Evolutionary conservation across 306 rosid species (phyloP), one percentile per base, ranked within the genome.

Genomic region (Oxytropis ochrocephala): DNA sequence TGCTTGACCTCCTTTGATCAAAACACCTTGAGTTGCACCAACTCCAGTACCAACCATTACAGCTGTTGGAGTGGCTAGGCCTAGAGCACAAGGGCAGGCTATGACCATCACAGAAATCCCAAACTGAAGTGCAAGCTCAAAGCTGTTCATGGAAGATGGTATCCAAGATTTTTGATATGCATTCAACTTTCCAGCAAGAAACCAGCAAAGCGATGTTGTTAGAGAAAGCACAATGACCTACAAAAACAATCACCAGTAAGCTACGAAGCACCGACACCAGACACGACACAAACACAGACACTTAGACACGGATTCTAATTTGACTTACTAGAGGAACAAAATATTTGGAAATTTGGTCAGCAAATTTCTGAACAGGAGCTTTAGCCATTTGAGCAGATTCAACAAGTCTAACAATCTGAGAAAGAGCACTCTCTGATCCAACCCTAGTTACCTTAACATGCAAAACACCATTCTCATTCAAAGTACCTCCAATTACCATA

Each of bases 11-110:
- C 97, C 97, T 85, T 91, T 91, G 79, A 91, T 89, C 69, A 91
- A 77, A 21, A 91, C 89, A 61, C 97, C 97, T 73, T 87, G 96
- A 68, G 96, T 80, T 17, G 97, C 97, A 36, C 97, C 97, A 44
- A 91, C 94, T 27, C 97, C 96, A 3, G 96, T 91, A 24, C 97
- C 97, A 48, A 91, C 97, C 97, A 91, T 89, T 46, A 91, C 90
- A 0, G 97, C 96, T 0, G 97, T 91, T 2, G 97, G 97, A 61
- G 97, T 91, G 21, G 96, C 97, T 12, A 91, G 87, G 73, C 97
- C 97, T 27, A 89, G 79, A 49, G 97, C 96, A 86, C 97, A 91
- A 73, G 97, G 97, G 71, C 97, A 91, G 9, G 97, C 97, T 72
- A 89, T 91, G 75, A 91, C 97, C 91, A 91, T 88, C n/a, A 88